Conservation (phyloP, 2,329 filamentous ascomycete genomes). For the Aspergillus amoenus region DNA sequence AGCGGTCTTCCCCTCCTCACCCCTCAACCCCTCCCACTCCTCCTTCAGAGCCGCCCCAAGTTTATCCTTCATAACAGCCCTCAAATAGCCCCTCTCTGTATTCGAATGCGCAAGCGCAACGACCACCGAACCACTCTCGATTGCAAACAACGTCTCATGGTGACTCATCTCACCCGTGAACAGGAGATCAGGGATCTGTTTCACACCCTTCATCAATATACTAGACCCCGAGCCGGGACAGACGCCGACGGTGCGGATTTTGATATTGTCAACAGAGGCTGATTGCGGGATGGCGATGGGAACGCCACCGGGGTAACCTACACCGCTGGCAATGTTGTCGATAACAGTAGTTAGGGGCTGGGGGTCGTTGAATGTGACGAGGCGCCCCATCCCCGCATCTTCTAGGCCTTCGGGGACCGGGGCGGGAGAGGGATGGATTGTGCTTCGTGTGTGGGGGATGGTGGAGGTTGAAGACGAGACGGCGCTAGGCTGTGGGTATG, state of each 20-base stretch:
- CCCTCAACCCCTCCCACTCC: conserved; percentile 53
- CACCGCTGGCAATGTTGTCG: conserved; percentile 58
- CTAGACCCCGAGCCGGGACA: conserved; percentile 86
- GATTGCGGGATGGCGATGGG: conserved; percentile 64
- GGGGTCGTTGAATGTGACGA: conserved; percentile 55
- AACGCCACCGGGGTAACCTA: conserved; percentile 67
- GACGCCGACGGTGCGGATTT: conserved; percentile 71
- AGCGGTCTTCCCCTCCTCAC: conserved; percentile 38
- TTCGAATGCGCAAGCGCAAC: conserved; percentile 91
- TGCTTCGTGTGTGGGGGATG: conserved; percentile 52
- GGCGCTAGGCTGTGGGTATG: conserved; percentile 34
- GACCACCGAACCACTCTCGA: conserved; percentile 78
- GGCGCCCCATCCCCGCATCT: conserved; percentile 61
- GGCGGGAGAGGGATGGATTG: conserved; percentile 51
- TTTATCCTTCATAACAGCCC: conserved; percentile 65
- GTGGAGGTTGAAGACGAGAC: conserved; percentile 25
- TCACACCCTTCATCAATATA: conserved; percentile 61
- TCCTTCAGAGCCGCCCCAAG: conserved; percentile 60
- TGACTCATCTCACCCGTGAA: conserved; percentile 94
- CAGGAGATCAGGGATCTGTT: conserved; percentile 66
- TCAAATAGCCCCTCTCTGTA: conserved; percentile 81
- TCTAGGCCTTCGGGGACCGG: conserved; percentile 39
- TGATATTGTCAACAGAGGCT: conserved; percentile 52
- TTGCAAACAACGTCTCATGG: conserved; percentile 83
- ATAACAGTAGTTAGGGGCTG: conserved; percentile 60